A percentile compares a stretch with the other conserved stretches of the same genome.
Conservation (phyloP, 208 protist species). For the Crithidia acanthocephali region DNA sequence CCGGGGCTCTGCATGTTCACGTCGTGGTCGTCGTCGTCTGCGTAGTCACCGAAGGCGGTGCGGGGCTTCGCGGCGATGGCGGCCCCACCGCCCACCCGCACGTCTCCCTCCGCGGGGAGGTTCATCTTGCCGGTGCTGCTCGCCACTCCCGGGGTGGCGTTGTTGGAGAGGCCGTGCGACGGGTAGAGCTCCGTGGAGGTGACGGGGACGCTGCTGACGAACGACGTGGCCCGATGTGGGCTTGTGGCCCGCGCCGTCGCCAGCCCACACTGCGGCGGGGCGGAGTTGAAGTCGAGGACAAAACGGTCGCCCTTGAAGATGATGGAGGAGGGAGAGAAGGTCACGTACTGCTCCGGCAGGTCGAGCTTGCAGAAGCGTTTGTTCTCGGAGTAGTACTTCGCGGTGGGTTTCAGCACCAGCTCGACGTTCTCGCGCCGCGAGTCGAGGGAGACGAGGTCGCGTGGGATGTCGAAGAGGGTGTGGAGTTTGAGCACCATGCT, state of each 20-base stretch:
- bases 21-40: conserved; percentile 26
- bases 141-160: background rate
- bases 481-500: conserved; percentile 57
- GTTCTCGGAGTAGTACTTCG: conserved; percentile 64
- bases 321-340: conserved; percentile 53
- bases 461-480: conserved; percentile 66
- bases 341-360: conserved; percentile 44
- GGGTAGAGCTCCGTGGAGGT: conserved; percentile 13
- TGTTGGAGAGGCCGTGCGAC: background rate
- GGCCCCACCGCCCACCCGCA: background rate
- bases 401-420: conserved; percentile 53
- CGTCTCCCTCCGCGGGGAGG: conserved; percentile 12
- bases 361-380: conserved; percentile 47
- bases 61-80: conserved; percentile 2
- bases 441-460: conserved; percentile 52
- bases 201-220: conserved; percentile 17
- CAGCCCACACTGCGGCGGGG: conserved; percentile 13
- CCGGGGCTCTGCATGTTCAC: conserved; percentile 12
- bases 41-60: conserved; percentile 8
- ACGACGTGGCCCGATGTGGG: conserved; percentile 22
- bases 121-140: conserved; percentile 31
- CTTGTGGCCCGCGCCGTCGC: conserved; percentile 8
- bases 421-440: conserved; percentile 44
- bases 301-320: conserved; percentile 47
- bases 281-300: conserved; percentile 56